Conservation (phyloP, 169 alveolate species). For the Cyclospora cayetanensis region DNA sequence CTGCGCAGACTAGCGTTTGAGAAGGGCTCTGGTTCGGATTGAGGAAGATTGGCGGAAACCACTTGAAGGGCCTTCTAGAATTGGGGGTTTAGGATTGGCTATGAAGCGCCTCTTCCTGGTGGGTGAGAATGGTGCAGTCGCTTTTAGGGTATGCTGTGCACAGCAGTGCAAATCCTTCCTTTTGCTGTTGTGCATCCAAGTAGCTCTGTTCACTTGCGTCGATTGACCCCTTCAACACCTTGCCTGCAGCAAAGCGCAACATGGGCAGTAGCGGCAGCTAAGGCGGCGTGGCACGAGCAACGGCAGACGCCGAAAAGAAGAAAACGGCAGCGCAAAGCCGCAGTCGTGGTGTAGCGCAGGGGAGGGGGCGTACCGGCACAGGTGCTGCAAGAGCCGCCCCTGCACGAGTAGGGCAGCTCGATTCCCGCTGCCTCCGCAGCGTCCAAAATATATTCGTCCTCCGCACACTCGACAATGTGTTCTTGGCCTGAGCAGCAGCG, state of each 20-base stretch:
- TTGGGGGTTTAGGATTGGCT: background rate
- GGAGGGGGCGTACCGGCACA: conserved; percentile 77
- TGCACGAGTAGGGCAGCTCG: conserved; percentile 89
- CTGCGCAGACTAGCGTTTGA: too few species aligned
- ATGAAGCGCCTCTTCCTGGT: conserved; percentile 84
- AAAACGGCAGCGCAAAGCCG: background rate
- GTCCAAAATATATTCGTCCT: conserved; percentile 87
- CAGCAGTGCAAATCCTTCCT: conserved; percentile 81
- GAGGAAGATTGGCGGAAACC: too few species aligned
- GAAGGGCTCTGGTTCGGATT: too few species aligned
- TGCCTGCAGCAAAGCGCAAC: conserved; percentile 82
- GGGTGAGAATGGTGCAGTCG: conserved; percentile 87
- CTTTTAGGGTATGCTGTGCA: conserved; percentile 87
- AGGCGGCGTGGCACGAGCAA: conserved; percentile 85
- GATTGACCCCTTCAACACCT: conserved; percentile 81
- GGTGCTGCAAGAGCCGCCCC: conserved; percentile 90
- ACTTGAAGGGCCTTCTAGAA: too few species aligned
- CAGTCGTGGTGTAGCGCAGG: background rate
- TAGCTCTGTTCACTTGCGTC: conserved; percentile 87
- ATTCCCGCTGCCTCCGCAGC: conserved; percentile 87
- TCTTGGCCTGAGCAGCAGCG: conserved; percentile 78
- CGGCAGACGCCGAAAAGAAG: conserved; percentile 77
- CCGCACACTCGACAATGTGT: conserved; percentile 80
- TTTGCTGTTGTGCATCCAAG: conserved; percentile 82
- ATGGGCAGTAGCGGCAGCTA: conserved; percentile 80